A percentile compares a stretch with the other conserved stretches of the same genome.
Conservation (phyloP, 106 monocot genomes). For the Gastrodia elata region DNA sequence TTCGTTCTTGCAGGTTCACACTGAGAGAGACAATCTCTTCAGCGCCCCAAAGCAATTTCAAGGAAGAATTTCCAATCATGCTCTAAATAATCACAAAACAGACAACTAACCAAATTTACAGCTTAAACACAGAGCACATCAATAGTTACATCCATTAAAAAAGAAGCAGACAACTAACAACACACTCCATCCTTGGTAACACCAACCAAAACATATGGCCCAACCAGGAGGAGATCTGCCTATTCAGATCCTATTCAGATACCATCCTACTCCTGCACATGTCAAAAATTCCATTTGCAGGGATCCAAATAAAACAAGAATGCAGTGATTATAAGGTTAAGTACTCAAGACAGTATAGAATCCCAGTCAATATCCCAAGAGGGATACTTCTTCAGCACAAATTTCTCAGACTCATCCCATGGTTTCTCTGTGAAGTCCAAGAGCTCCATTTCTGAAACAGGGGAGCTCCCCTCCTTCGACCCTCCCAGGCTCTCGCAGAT, state of each 20-base stretch:
- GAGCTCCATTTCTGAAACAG: conserved; percentile 4
- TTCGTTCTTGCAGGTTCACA: no score
- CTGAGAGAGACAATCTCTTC: no score
- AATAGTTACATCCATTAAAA: neutral
- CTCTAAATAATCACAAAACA: neutral
- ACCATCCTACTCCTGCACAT: neutral
- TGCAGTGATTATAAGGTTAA: neutral
- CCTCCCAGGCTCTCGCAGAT: conserved; percentile 10
- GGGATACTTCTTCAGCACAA: conserved; percentile 15
- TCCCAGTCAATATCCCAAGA: conserved; percentile 25
- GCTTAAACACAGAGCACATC: neutral
- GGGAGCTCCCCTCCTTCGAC: neutral
- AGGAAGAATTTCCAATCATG: no score
- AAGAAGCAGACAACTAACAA: neutral
- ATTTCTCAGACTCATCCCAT: conserved; percentile 19
- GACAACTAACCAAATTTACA: neutral
- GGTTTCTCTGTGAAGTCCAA: conserved; percentile 15
- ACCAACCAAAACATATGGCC: neutral
- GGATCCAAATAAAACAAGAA: neutral
- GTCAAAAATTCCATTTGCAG: conserved; percentile 7
- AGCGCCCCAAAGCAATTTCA: no score
- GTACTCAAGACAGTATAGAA: conserved; percentile 9
- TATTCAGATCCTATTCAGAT: neutral
- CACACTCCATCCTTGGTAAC: neutral
- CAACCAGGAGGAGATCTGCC: neutral